phyloP scores from a whole-genome alignment of 2,329 filamentous ascomycete species.

The Fusarium luffae region DNA sequence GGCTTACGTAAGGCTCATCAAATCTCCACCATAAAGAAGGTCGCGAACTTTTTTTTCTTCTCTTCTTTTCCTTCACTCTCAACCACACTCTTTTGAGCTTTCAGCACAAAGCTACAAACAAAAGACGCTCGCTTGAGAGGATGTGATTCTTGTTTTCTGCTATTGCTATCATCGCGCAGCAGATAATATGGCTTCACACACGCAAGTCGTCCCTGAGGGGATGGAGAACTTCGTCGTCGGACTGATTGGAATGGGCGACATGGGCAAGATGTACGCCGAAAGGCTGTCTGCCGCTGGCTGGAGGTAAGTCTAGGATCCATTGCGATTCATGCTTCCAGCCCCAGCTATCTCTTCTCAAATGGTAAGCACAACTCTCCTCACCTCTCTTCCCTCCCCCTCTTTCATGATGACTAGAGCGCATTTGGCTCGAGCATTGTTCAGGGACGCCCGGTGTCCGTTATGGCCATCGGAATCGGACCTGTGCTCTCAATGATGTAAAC shows the following conservation, averaged over 20 bases:
- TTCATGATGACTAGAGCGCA: constrained; percentile 99
- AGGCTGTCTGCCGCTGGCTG: constrained; percentile 90
- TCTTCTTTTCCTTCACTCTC: constrained; percentile 25
- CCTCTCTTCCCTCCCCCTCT: constrained; percentile 24
- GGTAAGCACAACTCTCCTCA: constrained; percentile 40
- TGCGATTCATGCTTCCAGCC: constrained; percentile 20
- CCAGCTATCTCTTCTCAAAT: constrained; percentile 22
- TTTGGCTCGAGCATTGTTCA: constrained; percentile 99
- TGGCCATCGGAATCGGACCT: constrained; percentile 71
- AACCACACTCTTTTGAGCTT: constrained; percentile 28
- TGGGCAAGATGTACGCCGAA: constrained; percentile 98
- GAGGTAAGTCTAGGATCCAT: constrained; percentile 72
- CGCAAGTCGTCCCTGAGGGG: constrained; percentile 50
- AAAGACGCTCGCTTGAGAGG: constrained; percentile 34
- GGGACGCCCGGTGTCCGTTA: constrained; percentile 75
- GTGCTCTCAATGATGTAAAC: constrained; percentile 96
- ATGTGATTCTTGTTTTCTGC: constrained; percentile 45
- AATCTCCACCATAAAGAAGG: constrained; percentile 41
- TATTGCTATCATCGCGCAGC: constrained; percentile 40
- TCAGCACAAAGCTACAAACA: constrained; percentile 17
- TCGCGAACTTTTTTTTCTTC: constrained; percentile 41
- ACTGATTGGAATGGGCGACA: constrained; percentile 98
- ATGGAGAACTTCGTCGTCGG: constrained; percentile 83
- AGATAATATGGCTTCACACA: constrained; percentile 48
- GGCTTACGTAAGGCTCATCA: constrained; percentile 37